Conservation (phyloP, 805 yeast genomes). For the Candida koratica region DNA sequence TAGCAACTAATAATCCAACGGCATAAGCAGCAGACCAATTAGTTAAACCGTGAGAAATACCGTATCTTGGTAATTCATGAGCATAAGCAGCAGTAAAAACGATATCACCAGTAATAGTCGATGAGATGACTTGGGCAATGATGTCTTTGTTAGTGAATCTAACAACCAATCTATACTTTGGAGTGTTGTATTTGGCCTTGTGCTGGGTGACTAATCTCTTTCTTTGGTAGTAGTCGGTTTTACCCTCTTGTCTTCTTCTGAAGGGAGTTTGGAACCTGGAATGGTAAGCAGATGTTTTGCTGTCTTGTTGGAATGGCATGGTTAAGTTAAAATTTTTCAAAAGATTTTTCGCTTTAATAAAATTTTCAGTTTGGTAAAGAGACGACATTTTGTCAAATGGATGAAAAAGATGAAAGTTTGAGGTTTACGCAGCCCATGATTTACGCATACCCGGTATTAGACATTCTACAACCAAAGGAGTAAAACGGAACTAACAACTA, state of each 20-base stretch:
- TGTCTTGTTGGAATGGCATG: conserved; percentile 18
- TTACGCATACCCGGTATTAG: too few species aligned
- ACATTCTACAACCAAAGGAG: too few species aligned
- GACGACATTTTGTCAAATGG: too few species aligned
- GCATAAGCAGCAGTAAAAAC: conserved; percentile 98
- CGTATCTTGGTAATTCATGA: conserved; percentile 97
- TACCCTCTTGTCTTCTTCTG: conserved; percentile 99
- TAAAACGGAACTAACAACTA: too few species aligned
- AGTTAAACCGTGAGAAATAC: conserved; percentile 97
- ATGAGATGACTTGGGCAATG: conserved; percentile 94
- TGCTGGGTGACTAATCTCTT: conserved; percentile 99
- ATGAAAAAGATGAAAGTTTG: not conserved
- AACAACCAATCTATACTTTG: conserved; percentile 99
- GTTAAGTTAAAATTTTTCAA: conserved; percentile 8
- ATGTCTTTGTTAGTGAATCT: conserved; percentile 99
- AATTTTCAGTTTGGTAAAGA: conserved; percentile 15
- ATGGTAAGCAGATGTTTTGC: conserved; percentile 90
- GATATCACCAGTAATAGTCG: conserved; percentile 95
- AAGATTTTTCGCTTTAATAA: conserved; percentile 3
- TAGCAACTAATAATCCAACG: conserved; percentile 95
- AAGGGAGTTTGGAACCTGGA: conserved; percentile 99
- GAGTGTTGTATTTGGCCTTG: conserved; percentile 99
- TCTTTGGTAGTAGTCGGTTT: conserved; percentile 99
- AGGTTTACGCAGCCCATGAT: not conserved
- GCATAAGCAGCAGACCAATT: conserved; percentile 99